Base-by-base conservation (phyloP, 2,329 filamentous ascomycete species). In the Apiospora kogelbergensis region DNA sequence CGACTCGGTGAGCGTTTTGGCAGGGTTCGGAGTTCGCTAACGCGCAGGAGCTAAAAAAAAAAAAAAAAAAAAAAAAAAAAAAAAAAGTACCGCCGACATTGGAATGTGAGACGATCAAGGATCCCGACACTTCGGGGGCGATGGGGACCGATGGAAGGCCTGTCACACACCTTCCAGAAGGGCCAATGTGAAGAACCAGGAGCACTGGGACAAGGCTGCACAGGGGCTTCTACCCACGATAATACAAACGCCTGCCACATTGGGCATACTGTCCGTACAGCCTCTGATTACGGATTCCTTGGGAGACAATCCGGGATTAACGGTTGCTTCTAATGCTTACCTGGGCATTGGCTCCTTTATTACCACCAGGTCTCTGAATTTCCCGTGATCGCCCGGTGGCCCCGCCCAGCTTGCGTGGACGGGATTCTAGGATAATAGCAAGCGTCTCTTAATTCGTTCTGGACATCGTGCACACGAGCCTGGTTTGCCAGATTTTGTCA, bases 61-160 rank as follows among this genome's bases (percentile, higher is more conserved):
- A n/a, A n/a, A n/a, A n/a, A n/a, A n/a, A n/a, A n/a, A n/a, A n/a
- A n/a, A n/a, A n/a, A n/a, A n/a, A n/a, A n/a, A n/a, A n/a, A n/a
- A n/a, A n/a, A n/a, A 57, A 37, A 60, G 30, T 60, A 60, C 30
- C 53, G 53, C 53, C 53, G 53, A 60, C 30, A 37, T 60, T 37
- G 13, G 26, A 30, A 20, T 37, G 53, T 60, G 53, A 60, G 53
- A 60, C 53, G 53, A 60, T 60, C 53, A 30, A 60, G 30, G 53
- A 60, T 60, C 53, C 53, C 53, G 53, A 60, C 53, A 22, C 53
- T n/a, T 33, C 48, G 53, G 53, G 30, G 53, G 53, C 53, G 53
- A 60, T 60, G 53, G 53, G 20, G 53, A 60, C 53, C 30, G 53
- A 60, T 37, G 53, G 53, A 60, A 60, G 53, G 30, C 53, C 53